Base-by-base conservation (phyloP, 257 asterid species). In the Paraleonurus japonicus region DNA sequence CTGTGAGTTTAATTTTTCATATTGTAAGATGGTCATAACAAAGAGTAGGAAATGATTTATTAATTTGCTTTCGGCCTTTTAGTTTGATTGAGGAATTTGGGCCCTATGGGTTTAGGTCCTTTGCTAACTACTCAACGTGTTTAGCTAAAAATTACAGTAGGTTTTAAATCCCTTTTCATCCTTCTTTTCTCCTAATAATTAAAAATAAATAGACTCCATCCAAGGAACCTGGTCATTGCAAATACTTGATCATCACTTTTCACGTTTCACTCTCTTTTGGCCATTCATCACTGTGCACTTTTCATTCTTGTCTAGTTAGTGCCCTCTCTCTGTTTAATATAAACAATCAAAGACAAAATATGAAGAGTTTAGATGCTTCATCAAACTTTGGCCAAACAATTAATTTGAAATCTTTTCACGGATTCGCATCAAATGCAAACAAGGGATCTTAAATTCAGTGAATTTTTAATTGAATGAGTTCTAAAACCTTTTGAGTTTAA, bases 1-100 rank as follows among this genome's bases (percentile, higher is more conserved):
- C 33, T 95, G 99, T 95, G 79, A 89, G 99, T 75, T 68, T 70
- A 22, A 20, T 47, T 75, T 74, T 5, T 37, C 20, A 17, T 45
- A 72, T 48, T 35, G 22, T 45, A 16, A 47, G 57, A 24, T 35
- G 51, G 33, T 64, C 59, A 41, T 12, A 19, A 2, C 12, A 26
- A 66, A 50, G 5, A 17, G 61, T 41, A 54, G 28, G 70, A 58
- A 23, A 67, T 59, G 30, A 50, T 26, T 54, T 20, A 16, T 61
- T 39, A 39, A 41, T 76, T 33, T 57, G 15, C 61, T 54, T 19
- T 64, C 63, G 51, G 64, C 54, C 65, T 30, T 69, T 17, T 22
- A 35, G 11, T 57, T 57, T 8, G 63, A 9, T 57, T 24, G 61
- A 54, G 16, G 32, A 54, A 22, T 22, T 54, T 54, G n/a, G 16